phyloP scores from a whole-genome alignment of 495 filamentous ascomycete genomes.

The Penicillium canariense region DNA sequence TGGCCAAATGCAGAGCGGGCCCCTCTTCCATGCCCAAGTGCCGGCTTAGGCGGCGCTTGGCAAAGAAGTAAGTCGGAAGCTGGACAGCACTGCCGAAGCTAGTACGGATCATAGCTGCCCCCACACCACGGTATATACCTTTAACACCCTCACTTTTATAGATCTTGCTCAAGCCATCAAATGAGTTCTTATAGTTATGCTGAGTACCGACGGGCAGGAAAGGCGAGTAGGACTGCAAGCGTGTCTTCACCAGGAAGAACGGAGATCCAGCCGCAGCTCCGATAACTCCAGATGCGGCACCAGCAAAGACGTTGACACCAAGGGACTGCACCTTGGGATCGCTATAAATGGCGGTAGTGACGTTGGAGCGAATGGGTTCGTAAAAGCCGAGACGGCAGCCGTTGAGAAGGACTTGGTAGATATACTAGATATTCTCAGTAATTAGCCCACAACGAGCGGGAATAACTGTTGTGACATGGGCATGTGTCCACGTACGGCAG shows the following conservation, averaged over 20 bases:
- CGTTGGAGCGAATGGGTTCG: constrained; percentile 75
- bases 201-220: constrained; percentile 96
- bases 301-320: constrained; percentile 87
- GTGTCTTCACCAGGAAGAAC: constrained; percentile 98
- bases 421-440: constrained; percentile 55
- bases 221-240: constrained; percentile 90
- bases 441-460: not conserved
- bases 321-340: constrained; percentile 76
- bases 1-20: constrained; percentile 81
- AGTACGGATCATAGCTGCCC: constrained; percentile 94
- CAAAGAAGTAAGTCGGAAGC: constrained; percentile 97
- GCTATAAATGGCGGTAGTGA: constrained; percentile 66
- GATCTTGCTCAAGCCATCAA: constrained; percentile 80
- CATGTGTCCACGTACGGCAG: constrained; percentile 57
- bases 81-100: constrained; percentile 95
- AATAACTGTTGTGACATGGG: not conserved
- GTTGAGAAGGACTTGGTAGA: constrained; percentile 96
- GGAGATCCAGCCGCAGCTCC: constrained; percentile 89
- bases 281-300: constrained; percentile 82
- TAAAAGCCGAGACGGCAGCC: constrained; percentile 97
- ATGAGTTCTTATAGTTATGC: constrained; percentile 82
- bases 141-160: constrained; percentile 70
- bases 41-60: constrained; percentile 76
- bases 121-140: constrained; percentile 85
- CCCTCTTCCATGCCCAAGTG: constrained; percentile 90